These are phyloP conservation scores for Epichloe gansuensis DNA, from an alignment of 2,329 filamentous ascomycete genomes.

Conservation along the genomic window DNA sequence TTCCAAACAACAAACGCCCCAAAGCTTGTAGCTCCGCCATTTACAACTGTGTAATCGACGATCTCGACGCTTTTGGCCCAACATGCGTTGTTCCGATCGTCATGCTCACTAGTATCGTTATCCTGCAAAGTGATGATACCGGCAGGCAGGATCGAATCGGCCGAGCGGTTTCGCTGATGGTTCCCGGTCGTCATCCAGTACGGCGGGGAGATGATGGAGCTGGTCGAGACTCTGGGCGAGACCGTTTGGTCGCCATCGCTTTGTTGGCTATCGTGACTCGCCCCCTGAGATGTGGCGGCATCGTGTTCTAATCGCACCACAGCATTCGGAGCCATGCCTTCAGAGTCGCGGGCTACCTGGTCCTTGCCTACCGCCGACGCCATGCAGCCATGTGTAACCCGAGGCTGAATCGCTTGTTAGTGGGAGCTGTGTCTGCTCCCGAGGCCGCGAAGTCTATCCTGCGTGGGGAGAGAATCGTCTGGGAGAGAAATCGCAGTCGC, in stretches of 20 bases:
- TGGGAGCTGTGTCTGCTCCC: not conserved
- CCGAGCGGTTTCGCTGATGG: slow-evolving; percentile 31
- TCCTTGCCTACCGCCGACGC: slow-evolving; percentile 19
- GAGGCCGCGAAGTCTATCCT: not conserved
- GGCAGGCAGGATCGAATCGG: slow-evolving; percentile 34
- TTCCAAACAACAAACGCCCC: slow-evolving; percentile 97
- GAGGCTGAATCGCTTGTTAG: slow-evolving; percentile 7
- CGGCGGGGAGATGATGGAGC: slow-evolving; percentile 27
- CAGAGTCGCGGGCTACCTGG: slow-evolving; percentile 6
- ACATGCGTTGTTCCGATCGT: slow-evolving; percentile 44
- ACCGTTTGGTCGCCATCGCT: slow-evolving; percentile 4
- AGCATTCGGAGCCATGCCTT: not conserved
- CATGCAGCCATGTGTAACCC: slow-evolving; percentile 21
- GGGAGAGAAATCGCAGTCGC: too few relatives aligned
- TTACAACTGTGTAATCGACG: slow-evolving; percentile 43
- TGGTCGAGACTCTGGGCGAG: slow-evolving; percentile 15
- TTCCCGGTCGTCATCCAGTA: slow-evolving; percentile 28
- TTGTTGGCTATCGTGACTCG: slow-evolving; percentile 7
- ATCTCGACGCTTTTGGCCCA: slow-evolving; percentile 54
- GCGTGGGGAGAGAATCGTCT: not conserved
- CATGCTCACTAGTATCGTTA: slow-evolving; percentile 42
- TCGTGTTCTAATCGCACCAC: not conserved
- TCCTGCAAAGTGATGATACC: slow-evolving; percentile 51
- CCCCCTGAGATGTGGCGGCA: not conserved
- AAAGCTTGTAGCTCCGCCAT: slow-evolving; percentile 42